Conservation (phyloP, 805 yeast genomes). For the Cyberlindnera lachancei region DNA sequence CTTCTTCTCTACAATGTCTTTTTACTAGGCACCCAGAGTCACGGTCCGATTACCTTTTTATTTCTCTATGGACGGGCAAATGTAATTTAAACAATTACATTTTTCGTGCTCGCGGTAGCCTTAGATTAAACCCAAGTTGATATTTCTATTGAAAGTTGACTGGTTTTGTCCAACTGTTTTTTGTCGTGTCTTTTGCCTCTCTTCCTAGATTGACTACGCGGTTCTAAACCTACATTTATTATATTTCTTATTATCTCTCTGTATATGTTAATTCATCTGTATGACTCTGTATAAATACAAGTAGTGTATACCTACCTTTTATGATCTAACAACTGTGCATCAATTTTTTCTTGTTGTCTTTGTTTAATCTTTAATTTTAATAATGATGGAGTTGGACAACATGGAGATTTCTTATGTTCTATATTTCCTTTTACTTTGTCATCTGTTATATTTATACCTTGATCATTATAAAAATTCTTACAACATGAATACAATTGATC, state of each 20-base stretch:
- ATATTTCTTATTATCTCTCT: slow-evolving; percentile 2
- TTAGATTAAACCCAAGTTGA: slow-evolving; percentile 40
- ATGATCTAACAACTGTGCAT: slow-evolving; percentile 38
- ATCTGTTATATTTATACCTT: slow-evolving; percentile 47
- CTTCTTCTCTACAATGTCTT: slow-evolving; percentile 24
- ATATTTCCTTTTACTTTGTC: too few species aligned
- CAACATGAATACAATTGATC: slow-evolving; percentile 75
- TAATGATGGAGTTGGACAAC: slow-evolving; percentile 70
- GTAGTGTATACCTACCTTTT: background rate
- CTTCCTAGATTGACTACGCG: slow-evolving; percentile 50
- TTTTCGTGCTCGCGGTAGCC: slow-evolving; percentile 93
- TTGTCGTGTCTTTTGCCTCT: slow-evolving; percentile 29
- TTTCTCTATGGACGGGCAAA: slow-evolving; percentile 28
- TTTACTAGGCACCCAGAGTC: slow-evolving; percentile 68
- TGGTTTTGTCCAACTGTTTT: slow-evolving; percentile 45
- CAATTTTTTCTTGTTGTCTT: slow-evolving; percentile 46
- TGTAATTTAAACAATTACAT: slow-evolving; percentile 4
- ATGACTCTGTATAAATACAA: too few species aligned
- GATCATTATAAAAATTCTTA: slow-evolving; percentile 47
- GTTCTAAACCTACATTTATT: slow-evolving; percentile 73
- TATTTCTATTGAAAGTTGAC: background rate
- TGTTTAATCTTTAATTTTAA: slow-evolving; percentile 61
- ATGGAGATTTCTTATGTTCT: slow-evolving; percentile 58
- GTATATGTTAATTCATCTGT: background rate
- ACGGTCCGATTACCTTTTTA: slow-evolving; percentile 30